These are phyloP conservation scores for Chamaecrista fasciculata DNA, from an alignment of 306 rosid genomes.

Conservation along the genomic window DNA sequence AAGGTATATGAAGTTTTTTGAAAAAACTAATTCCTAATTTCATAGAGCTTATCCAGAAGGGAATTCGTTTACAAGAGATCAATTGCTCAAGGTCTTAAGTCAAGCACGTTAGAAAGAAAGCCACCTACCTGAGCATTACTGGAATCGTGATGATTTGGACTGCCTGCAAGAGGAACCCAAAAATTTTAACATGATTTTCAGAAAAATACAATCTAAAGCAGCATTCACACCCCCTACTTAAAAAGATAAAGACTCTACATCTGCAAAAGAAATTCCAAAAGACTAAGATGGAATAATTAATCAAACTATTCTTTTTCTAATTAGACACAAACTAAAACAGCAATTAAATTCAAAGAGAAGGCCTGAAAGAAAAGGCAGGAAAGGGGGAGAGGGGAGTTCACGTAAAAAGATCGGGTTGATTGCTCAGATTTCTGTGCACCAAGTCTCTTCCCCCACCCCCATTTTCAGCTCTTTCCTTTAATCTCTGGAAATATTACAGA, in stretches of 20 bases:
- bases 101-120: conserved; percentile 27
- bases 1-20: neutral
- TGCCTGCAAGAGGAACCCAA: neutral
- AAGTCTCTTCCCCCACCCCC: neutral
- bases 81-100: conserved; percentile 16
- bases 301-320: neutral
- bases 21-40: conserved; percentile 6
- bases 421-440: neutral
- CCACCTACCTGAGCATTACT: conserved; percentile 63
- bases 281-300: neutral
- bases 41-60: neutral
- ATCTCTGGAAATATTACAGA: conserved; percentile 15
- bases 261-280: neutral
- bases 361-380: neutral
- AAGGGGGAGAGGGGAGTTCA: neutral
- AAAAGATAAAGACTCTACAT: neutral
- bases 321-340: neutral
- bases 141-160: conserved; percentile 44
- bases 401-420: neutral
- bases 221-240: neutral
- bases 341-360: neutral
- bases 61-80: conserved; percentile 1
- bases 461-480: neutral
- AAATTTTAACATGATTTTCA: neutral
- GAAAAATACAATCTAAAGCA: neutral